These are phyloP conservation scores for Logfia minima DNA, from an alignment of 129 eudicot species.

Conservation along the genomic window DNA sequence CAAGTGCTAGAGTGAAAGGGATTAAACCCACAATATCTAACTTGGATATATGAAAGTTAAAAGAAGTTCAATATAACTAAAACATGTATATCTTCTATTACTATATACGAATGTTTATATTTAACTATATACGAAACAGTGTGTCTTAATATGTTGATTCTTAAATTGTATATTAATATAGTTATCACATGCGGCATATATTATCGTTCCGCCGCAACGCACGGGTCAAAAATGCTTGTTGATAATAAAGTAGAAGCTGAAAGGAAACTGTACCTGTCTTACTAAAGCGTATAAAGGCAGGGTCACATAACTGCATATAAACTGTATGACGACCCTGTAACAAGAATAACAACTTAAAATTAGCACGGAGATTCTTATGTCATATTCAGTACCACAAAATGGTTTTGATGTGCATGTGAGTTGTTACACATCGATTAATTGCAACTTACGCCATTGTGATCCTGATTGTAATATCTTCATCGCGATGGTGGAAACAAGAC, in stretches of 20 bases:
- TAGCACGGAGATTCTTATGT: not conserved
- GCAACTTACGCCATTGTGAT: constrained; percentile 56
- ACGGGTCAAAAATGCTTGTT: too few species aligned
- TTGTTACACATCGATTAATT: not conserved
- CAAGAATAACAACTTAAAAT: not conserved
- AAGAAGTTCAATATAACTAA: too few species aligned
- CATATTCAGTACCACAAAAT: not conserved
- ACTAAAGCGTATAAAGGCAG: constrained; percentile 82
- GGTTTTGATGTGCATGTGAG: not conserved
- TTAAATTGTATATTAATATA: too few species aligned
- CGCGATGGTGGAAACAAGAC: constrained; percentile 54
- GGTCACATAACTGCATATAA: constrained; percentile 74
- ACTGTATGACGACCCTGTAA: constrained; percentile 59
- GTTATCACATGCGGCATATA: too few species aligned
- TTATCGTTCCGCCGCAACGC: too few species aligned
- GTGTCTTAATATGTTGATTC: too few species aligned
- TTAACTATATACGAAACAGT: too few species aligned
- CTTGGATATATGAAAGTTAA: too few species aligned
- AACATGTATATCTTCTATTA: too few species aligned
- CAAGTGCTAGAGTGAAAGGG: too few species aligned
- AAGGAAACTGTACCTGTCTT: constrained; percentile 53
- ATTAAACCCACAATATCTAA: too few species aligned
- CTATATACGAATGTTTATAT: too few species aligned
- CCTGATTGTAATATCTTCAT: constrained; percentile 49
- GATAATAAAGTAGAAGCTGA: not conserved